Evolutionary conservation across 495 filamentous ascomycete genomes (phyloP), one percentile per base, ranked within the genome.

Genomic region (Annulohypoxylon bovei): DNA sequence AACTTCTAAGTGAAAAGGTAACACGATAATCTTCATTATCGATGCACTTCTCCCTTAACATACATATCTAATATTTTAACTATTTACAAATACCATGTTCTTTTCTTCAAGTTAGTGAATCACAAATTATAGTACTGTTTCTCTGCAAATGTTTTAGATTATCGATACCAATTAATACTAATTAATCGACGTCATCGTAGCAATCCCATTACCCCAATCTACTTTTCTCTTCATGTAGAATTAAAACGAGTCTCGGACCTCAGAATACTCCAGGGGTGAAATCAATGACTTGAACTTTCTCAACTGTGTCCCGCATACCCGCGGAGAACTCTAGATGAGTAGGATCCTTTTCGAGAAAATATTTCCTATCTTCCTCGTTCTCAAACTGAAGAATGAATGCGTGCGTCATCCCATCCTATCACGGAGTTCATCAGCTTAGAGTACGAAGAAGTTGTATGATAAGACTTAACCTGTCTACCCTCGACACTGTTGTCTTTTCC

Each of bases 401-500:
- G 70, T 93, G 89, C 5, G 86, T 86, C 56, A 85, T 83, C 1
- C 80, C 85, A 25, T 78, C 75, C 86, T 90, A 61, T 65, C n/a
- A 28, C 27, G 20, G 27, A 46, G 16, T 4, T 44, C 4, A 42
- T 62, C 32, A 65, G n/a, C 59, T 18, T 53, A 3, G 11, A 37
- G n/a, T 22, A 35, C 18, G 12, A 14, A 16, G 5, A 32, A 47
- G 28, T 20, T 5, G 2, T 30, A n/a, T 44, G 25, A 40, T 39
- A 14, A 37, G 49, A 22, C 14, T 39, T 27, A 44, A 91, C 89
- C 78, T 90, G 87, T 22, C 81, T 76, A 9, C 86, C 88, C 73
- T 91, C 90, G 0, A 80, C 77, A 23, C 87, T 91, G 68, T 88
- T 90, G 61, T 93, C 86, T 42, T 73, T 76, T 0, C 90, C 90